Percentiles rank a stretch among this genome's conserved stretches.
Evolutionary conservation across 2,329 filamentous ascomycete genomes (phyloP).

Genomic region (Hypoxylon sp.): DNA sequence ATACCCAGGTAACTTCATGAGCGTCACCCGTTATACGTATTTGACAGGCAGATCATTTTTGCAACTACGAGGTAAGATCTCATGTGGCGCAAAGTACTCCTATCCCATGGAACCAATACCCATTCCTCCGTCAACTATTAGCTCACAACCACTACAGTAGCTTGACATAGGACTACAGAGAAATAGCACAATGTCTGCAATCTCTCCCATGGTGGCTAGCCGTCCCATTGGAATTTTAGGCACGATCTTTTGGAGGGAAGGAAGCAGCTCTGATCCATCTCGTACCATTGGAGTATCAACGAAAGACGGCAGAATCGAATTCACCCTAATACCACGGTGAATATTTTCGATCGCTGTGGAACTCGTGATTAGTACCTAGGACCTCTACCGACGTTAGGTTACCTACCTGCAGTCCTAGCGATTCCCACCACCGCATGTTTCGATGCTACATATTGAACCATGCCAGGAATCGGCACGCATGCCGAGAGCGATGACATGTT

Average conservation of each 20-base stretch:
- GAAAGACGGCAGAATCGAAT: not conserved
- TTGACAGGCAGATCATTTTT: not conserved
- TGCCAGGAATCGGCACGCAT: not conserved
- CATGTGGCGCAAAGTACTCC: not conserved
- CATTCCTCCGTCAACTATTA: not conserved
- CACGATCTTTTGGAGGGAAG: not conserved
- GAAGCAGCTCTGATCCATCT: not conserved
- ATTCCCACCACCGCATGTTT: constrained; percentile 31
- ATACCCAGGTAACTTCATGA: not conserved
- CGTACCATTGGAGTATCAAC: not conserved
- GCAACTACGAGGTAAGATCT: not conserved
- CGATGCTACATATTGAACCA: constrained; percentile 14
- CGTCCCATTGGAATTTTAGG: not conserved
- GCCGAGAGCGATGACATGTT: constrained; percentile 19
- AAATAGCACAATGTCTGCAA: not conserved
- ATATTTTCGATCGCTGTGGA: not conserved
- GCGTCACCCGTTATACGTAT: not conserved
- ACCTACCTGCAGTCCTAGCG: constrained; percentile 7
- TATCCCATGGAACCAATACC: not conserved
- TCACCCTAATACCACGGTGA: not conserved
- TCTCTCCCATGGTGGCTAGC: not conserved
- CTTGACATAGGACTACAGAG: not conserved
- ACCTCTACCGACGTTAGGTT: not conserved
- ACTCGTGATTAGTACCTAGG: not conserved
- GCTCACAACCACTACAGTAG: not conserved